A percentile compares a stretch with the other conserved stretches of the same genome.
phyloP scores from a whole-genome alignment of 2,329 filamentous ascomycete genomes.

The Fusarium xyrophilum region DNA sequence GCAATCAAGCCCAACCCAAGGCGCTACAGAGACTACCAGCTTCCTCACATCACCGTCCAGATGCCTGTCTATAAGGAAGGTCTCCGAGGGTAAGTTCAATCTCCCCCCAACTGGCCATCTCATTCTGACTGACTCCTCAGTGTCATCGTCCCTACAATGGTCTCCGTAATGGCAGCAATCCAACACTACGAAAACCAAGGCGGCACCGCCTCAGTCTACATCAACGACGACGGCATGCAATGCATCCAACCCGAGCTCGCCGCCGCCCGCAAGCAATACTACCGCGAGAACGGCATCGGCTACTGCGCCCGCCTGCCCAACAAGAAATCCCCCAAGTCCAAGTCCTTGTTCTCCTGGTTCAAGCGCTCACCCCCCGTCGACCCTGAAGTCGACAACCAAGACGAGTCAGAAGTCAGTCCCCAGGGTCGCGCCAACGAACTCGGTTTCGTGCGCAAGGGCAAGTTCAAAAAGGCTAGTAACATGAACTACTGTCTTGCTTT shows the following conservation, averaged over 20 bases:
- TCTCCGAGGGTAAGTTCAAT: slow-evolving; percentile 28
- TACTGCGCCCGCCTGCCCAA: slow-evolving; percentile 61
- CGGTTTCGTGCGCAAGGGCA: slow-evolving; percentile 62
- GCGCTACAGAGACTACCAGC: slow-evolving; percentile 44
- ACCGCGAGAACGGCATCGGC: slow-evolving; percentile 64
- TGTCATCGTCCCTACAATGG: slow-evolving; percentile 62
- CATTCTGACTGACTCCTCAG: slow-evolving; percentile 1
- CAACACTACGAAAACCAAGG: slow-evolving; percentile 67
- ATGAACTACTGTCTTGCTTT: slow-evolving; percentile 70
- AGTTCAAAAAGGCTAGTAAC: slow-evolving; percentile 72
- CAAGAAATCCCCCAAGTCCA: slow-evolving; percentile 39
- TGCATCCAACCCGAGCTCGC: slow-evolving; percentile 59
- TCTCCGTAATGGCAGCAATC: slow-evolving; percentile 63
- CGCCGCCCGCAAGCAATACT: slow-evolving; percentile 59
- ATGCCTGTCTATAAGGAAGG: slow-evolving; percentile 55
- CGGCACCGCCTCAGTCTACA: slow-evolving; percentile 71
- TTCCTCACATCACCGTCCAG: slow-evolving; percentile 55
- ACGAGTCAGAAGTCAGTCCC: slow-evolving; percentile 48
- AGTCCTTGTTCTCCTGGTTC: slow-evolving; percentile 50
- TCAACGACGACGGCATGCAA: slow-evolving; percentile 75
- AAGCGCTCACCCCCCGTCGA: slow-evolving; percentile 29
- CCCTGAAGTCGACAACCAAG: slow-evolving; percentile 45
- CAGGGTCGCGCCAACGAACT: slow-evolving; percentile 47
- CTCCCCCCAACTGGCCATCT: fast-evolving
- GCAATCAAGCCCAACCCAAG: slow-evolving; percentile 41